Conservation (phyloP, 441 rosid genomes). For the Syzygium syzygioides region DNA sequence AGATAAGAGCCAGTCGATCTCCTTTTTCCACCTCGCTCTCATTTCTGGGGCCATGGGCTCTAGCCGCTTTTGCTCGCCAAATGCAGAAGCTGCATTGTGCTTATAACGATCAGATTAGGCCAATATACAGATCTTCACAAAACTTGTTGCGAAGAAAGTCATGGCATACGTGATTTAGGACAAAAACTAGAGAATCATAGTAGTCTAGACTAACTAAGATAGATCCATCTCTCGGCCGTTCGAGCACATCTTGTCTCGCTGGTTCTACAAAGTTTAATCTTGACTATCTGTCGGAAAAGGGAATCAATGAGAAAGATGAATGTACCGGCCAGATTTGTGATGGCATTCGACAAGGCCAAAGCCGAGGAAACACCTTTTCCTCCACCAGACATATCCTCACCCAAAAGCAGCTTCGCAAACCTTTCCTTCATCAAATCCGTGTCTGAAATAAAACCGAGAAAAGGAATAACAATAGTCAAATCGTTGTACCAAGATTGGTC, state of each 20-base stretch:
- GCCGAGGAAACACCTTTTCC: conserved; percentile 98
- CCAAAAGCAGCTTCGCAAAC: conserved; percentile 77
- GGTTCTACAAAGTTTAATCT: neutral
- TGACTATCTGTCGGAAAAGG: neutral
- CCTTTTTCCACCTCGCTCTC: conserved; percentile 80
- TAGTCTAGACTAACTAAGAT: neutral
- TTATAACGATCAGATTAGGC: neutral
- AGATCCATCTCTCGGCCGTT: neutral
- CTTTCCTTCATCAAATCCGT: conserved; percentile 82
- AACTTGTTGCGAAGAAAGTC: neutral
- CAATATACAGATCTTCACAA: neutral
- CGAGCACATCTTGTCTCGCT: neutral
- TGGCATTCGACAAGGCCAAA: conserved; percentile 88
- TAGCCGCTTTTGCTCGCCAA: conserved; percentile 72
- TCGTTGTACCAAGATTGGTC: neutral
- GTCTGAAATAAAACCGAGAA: conserved; percentile 34
- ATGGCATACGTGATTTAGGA: neutral
- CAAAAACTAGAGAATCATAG: neutral
- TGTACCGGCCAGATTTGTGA: conserved; percentile 86
- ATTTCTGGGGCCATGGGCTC: conserved; percentile 81
- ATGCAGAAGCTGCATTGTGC: conserved; percentile 57
- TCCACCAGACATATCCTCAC: conserved; percentile 99
- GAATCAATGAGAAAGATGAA: neutral
- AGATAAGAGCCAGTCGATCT: conserved; percentile 78
- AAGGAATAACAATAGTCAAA: neutral